A percentile compares a stretch with the other conserved stretches of the same genome.
Conservation (phyloP, 164 flowering plant genomes). For the Tetracentron sinense region DNA sequence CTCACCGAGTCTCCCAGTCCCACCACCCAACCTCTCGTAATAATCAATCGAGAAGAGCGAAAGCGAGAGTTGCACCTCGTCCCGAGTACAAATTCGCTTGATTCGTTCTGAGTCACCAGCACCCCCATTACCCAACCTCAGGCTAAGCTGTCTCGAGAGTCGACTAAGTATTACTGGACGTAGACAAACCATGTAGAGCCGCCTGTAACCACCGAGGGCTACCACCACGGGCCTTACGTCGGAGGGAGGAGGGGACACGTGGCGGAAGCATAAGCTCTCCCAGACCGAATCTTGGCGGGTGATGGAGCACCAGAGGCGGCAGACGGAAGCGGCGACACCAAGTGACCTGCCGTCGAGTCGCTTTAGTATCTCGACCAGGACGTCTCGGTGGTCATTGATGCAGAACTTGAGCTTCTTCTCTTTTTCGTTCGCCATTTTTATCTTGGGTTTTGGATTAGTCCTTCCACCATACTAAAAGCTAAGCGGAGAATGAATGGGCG, state of each 20-base stretch:
- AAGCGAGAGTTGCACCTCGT: constrained; percentile 54
- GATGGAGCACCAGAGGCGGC: constrained; percentile 70
- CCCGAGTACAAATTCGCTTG: constrained; percentile 43
- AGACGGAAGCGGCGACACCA: constrained; percentile 73
- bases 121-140: not conserved
- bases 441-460: not conserved
- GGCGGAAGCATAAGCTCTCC: constrained; percentile 84
- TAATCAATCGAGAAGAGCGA: constrained; percentile 64
- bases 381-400: constrained; percentile 75
- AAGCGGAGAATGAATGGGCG: not conserved
- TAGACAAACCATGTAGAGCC: constrained; percentile 50
- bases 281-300: constrained; percentile 70
- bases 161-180: constrained; percentile 42
- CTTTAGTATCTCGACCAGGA: constrained; percentile 67
- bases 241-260: constrained; percentile 46
- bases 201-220: constrained; percentile 52
- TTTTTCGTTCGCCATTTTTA: constrained; percentile 4
- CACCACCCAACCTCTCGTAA: constrained; percentile 54
- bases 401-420: constrained; percentile 29
- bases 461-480: not conserved
- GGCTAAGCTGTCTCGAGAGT: constrained; percentile 16
- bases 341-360: constrained; percentile 78
- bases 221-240: constrained; percentile 39
- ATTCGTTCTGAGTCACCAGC: constrained; percentile 16
- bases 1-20: constrained; percentile 16